Percentiles rank a stretch among this genome's conserved stretches.
Conservation (phyloP, 1,284 basidiomycete genomes). For the Chiua sp. region DNA sequence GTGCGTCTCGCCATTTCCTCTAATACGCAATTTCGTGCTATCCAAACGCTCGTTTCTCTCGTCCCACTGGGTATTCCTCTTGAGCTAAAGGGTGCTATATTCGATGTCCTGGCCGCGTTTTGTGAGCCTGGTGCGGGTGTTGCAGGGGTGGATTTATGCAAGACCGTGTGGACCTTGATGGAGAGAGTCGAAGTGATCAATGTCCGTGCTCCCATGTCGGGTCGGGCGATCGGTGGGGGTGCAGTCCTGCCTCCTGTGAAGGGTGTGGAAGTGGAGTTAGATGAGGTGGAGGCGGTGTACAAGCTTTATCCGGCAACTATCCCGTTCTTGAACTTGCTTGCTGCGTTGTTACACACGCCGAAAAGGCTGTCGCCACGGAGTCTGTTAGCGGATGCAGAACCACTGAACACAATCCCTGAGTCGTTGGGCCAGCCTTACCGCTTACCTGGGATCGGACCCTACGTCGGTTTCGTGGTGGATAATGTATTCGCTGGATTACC, state of each 20-base stretch:
- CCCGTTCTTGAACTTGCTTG: constrained; percentile 86
- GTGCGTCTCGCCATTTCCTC: constrained; percentile 82
- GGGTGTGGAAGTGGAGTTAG: constrained; percentile 82
- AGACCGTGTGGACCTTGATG: constrained; percentile 82
- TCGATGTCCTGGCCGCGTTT: constrained; percentile 87
- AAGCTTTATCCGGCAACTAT: constrained; percentile 87
- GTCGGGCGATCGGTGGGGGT: constrained; percentile 38
- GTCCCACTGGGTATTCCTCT: constrained; percentile 83
- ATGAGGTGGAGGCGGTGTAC: constrained; percentile 83
- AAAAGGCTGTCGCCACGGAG: constrained; percentile 68
- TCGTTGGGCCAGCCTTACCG: constrained; percentile 77
- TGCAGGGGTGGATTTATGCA: constrained; percentile 80
- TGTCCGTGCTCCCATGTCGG: constrained; percentile 51
- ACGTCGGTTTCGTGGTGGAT: constrained; percentile 86
- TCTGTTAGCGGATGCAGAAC: constrained; percentile 62
- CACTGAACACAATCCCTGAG: constrained; percentile 78
- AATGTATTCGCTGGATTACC: constrained; percentile 81
- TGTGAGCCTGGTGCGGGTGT: constrained; percentile 76
- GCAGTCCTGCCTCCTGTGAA: constrained; percentile 57
- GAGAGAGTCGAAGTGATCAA: constrained; percentile 88
- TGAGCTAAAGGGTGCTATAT: constrained; percentile 91
- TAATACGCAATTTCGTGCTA: constrained; percentile 80
- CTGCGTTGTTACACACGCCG: constrained; percentile 79
- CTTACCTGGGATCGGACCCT: constrained; percentile 78
- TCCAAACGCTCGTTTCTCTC: constrained; percentile 80